Evolutionary conservation across 148 eudicot genomes (phyloP).

Genomic region (Camellia japonica): DNA sequence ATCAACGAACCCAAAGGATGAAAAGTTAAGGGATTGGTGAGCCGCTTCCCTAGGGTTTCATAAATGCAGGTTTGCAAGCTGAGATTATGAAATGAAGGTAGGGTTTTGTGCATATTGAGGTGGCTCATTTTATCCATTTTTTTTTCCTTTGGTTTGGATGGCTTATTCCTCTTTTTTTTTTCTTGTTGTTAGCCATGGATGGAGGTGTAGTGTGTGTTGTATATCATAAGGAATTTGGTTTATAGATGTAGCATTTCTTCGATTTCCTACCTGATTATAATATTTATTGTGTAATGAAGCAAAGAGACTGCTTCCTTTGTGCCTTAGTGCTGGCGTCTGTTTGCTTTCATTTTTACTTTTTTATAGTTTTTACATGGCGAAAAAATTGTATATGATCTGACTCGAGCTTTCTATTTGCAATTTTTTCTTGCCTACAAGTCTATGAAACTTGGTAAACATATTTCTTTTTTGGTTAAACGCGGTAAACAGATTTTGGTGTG

Average conservation of each 20-base stretch:
- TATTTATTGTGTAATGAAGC: conserved; percentile 23
- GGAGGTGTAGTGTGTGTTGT: conserved; percentile 24
- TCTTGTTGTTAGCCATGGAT: conserved; percentile 18
- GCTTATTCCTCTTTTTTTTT: conserved; percentile 6
- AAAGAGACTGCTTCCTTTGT: conserved; percentile 6
- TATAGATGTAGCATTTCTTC: conserved; percentile 24
- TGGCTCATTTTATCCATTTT: neutral
- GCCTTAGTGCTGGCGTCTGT: neutral
- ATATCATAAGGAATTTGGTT: conserved; percentile 34
- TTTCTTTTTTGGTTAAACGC: too few relatives aligned
- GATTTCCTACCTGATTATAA: conserved; percentile 7
- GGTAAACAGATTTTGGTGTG: too few relatives aligned
- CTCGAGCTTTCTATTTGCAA: neutral
- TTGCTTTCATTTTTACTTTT: neutral
- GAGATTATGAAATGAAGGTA: conserved; percentile 11
- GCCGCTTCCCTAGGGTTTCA: neutral
- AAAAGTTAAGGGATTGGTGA: neutral
- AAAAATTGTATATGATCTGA: neutral
- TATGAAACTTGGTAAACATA: neutral
- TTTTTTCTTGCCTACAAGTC: neutral
- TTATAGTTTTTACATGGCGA: neutral
- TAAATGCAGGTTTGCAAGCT: neutral
- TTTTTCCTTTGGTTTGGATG: conserved; percentile 7
- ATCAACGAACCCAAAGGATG: neutral
- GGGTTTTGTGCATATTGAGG: conserved; percentile 26